Base-by-base conservation (phyloP, 2,329 filamentous ascomycete genomes). In the Ophiocordyceps camponoti-rufipedis region DNA sequence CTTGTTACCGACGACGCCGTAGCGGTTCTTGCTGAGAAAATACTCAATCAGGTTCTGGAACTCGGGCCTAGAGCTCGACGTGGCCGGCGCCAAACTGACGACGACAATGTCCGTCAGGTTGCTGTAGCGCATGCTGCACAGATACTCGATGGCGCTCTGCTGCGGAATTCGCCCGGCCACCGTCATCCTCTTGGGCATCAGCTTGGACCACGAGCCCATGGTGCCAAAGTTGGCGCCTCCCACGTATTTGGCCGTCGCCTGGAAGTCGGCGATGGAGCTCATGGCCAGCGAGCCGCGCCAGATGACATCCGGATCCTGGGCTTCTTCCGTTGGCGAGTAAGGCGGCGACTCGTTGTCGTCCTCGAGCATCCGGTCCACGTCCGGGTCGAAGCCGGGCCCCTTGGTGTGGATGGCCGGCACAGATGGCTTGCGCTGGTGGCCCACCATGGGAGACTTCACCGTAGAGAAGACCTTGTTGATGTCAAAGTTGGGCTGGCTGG, bases 291-390 rank as follows among this genome's bases (percentile, higher is more conserved):
- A 78, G 13, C 87, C 87, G 46, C 76, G 75, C 87, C 87, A 94
- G 33, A 93, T 69, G 23, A 85, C 70, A 42, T 78, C 75, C 0
- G 82, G 80, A 51, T 89, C 76, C 7, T 61, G 55, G 1, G 74
- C 67, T 49, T 80, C 77, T 50, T 91, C 85, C 2, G 79, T 80
- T 0, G 87, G 85, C 0, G 85, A 88, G 58, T 94, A 94, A 0
- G 83, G 82, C 2, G 84, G 83, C 2, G 84, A 88, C 13, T 82
- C 75, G 42, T 83, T 83, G 28, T 80, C 79, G 48, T 94, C 86
- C 54, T 88, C 76, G 8, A 96, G 74, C 53, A 98, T 69, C 39
- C 86, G 78, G 59, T 98, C 91, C 18, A 98, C 85, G 48, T 96
- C 91, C 3, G 84, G 75, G 59, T 98, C 89, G 13, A 83, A 77